Base-by-base conservation (phyloP, 2,329 filamentous ascomycete species). In the Alternaria triticina region DNA sequence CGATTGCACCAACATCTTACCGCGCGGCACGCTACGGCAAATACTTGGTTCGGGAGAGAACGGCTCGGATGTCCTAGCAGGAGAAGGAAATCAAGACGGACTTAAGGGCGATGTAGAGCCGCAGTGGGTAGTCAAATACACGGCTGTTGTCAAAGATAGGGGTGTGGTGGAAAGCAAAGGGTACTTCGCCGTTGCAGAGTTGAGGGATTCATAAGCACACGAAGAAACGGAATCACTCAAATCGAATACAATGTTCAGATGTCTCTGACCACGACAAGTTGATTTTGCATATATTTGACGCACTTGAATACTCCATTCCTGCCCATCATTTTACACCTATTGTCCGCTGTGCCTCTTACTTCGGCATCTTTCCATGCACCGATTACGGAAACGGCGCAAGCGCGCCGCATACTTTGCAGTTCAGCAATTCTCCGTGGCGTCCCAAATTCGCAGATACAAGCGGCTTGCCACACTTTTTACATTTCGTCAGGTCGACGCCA, bases 111-210 rank as follows among this genome's bases (percentile, higher is more conserved):
- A 97, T 68, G 86, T 98, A 52, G 87, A 88, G 62, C 94, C 96
- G 27, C 90, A 95, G 77, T 99, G 96, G 95, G 96, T 98, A 27
- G 91, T 95, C 70, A 97, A 98, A 79, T 99, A 99, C 79, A 97
- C 95, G 40, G 96, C 96, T 1, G 95, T 98, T 62, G 93, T 98
- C 44, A 91, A 92, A 79, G 91, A 98, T 78, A 86, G 96, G 57
- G 96, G 96, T 13, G 96, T 99, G 9, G 95, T 99, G 69, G 96
- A 99, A 84, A 97, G 96, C 78, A 99, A 98, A 84, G 96, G 96
- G 8, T 98, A 97, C 81, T 97, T 97, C 83, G 95, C 95, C 1
- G 89, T 90, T 20, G 95, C 94, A 4, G 90, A 93, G 76, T 80
- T 96, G 68, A 70, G 67, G 22, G 68, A 71, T 12, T 65, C 57